Percentiles rank a stretch among this genome's conserved stretches.
phyloP scores from a whole-genome alignment of 306 rosid genomes.

The Prunus dulcis region DNA sequence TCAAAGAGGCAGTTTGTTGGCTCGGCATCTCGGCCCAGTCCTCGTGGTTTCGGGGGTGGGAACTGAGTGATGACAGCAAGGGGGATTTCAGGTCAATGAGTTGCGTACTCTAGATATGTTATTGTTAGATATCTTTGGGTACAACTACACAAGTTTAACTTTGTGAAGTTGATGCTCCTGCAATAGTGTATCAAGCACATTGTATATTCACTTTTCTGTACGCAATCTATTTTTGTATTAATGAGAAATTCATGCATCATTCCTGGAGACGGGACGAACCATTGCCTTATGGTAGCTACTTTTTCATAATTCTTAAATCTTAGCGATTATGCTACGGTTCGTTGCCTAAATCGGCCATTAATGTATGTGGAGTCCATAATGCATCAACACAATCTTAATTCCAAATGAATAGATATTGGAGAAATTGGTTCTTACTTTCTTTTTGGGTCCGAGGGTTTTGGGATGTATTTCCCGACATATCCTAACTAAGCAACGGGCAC shows the following conservation, averaged over 20 bases:
- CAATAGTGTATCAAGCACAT: neutral
- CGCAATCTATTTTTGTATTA: neutral
- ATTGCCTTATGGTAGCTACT: neutral
- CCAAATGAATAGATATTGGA: too few species aligned
- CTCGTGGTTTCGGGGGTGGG: slow-evolving; percentile 84
- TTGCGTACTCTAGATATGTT: slow-evolving; percentile 4
- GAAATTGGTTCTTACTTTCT: neutral
- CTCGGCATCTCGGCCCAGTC: slow-evolving; percentile 61
- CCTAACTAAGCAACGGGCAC: too few species aligned
- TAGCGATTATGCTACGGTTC: neutral
- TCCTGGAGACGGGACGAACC: neutral
- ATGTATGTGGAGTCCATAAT: neutral
- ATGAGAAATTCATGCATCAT: neutral
- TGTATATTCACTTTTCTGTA: neutral
- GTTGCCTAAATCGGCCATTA: rapidly evolving
- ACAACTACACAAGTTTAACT: neutral
- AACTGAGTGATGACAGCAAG: slow-evolving; percentile 31
- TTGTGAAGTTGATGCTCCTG: neutral
- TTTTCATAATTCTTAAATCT: too few species aligned
- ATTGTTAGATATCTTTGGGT: neutral
- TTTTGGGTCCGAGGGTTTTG: too few species aligned
- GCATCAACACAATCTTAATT: neutral
- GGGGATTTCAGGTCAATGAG: slow-evolving; percentile 19
- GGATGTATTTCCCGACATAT: too few species aligned
- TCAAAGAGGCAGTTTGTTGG: slow-evolving; percentile 53